A percentile compares a stretch with the other conserved stretches of the same genome.
Conservation (phyloP, 306 rosid genomes). For the Cicer chorassanicum region DNA sequence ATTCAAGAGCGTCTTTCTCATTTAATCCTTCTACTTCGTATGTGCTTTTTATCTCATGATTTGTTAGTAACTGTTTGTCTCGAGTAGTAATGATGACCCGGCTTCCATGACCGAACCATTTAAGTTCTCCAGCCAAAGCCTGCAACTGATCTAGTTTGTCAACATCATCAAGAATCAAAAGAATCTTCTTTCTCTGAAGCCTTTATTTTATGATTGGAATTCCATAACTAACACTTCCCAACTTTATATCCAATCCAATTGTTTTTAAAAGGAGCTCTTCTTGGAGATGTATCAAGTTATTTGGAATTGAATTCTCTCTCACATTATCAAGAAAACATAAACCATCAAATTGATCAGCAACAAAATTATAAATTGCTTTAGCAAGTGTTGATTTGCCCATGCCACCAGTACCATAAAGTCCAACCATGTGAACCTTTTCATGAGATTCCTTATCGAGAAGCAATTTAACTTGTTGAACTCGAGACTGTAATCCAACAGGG, state of each 20-base stretch:
- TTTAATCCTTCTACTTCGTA: not conserved
- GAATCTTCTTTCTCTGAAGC: not conserved
- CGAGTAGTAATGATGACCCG: not conserved
- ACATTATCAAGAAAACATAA: not conserved
- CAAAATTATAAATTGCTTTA: not conserved
- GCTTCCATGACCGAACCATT: not conserved
- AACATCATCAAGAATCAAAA: conserved; percentile 2
- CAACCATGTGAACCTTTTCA: not conserved
- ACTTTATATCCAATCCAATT: not conserved
- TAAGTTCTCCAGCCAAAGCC: not conserved
- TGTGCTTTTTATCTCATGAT: not conserved
- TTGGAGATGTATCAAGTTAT: not conserved
- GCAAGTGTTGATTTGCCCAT: conserved; percentile 7
- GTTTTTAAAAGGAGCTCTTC: not conserved
- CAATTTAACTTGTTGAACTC: not conserved
- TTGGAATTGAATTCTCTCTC: not conserved
- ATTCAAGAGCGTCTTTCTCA: not conserved
- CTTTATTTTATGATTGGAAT: conserved; percentile 2
- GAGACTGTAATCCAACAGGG: not conserved
- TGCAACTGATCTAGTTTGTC: not conserved
- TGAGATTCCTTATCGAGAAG: not conserved
- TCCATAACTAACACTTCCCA: not conserved
- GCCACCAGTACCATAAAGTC: not conserved
- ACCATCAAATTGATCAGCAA: not conserved
- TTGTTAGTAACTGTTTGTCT: not conserved